Evolutionary conservation across 2,329 filamentous ascomycete species (phyloP), one percentile per base, ranked within the genome.

Genomic region (Paecilomyces fulvus): DNA sequence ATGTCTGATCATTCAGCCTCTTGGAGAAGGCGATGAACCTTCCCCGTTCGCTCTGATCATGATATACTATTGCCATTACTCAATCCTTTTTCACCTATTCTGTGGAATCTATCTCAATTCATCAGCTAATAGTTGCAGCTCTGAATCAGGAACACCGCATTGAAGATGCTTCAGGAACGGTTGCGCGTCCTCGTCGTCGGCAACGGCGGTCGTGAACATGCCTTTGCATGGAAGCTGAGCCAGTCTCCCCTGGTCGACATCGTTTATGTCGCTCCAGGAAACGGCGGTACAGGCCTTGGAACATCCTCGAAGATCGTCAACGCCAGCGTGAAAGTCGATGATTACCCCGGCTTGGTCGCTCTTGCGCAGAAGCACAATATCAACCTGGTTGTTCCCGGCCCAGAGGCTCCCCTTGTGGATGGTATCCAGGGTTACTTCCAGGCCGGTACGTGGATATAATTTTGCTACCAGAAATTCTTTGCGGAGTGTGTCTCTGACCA

Each of bases 181-280:
- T 79, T 90, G 61, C 83, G 85, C 64, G 81, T 96, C 64, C 85
- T 97, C 61, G 85, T 97, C 61, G 85, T 97, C 63, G 92, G 94
- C 67, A 95, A 92, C 70, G 94, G 94, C 63, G 94, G 92, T 65
- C 86, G 94, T 66, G 94, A 99, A 77, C 91, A 97, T 75, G 90
- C 92, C 51, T 82, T 96, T 60, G 91, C 92, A 48, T 97, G 92
- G 92, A 96, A 95, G 76, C 80, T 97, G 60, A 84, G 86, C 68
- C 88, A 95, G 72, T 96, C 91, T 14, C 79, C 86, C 48, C 80
- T 81, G 50, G 89, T 96, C 59, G 84, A 90, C 66, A 81, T 85
- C 64, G 92, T 97, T 57, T 78, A 74, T 61, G 79, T 83, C 57
- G 81, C 81, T 56, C 82, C 82, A 58, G 92, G 92, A 60, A 97